phyloP scores from a whole-genome alignment of 768 basidiomycete species.

The Hemileccinum rubropunctum region DNA sequence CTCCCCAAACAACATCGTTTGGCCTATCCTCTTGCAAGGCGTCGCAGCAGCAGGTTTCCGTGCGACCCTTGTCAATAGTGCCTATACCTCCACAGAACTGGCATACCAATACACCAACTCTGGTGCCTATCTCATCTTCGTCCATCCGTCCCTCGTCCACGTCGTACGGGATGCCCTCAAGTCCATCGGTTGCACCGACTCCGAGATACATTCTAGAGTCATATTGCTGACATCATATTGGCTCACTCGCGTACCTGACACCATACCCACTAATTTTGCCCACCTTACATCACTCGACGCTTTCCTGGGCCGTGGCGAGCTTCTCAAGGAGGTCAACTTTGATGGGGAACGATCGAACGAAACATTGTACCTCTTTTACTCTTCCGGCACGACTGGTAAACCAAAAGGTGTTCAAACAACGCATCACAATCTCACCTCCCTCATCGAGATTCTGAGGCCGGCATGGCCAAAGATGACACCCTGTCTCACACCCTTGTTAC shows the following conservation, averaged over 20 bases:
- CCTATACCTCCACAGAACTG: slow-evolving; percentile 67
- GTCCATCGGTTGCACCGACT: slow-evolving; percentile 42
- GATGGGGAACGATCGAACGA: slow-evolving; percentile 51
- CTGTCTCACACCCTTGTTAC: slow-evolving; percentile 19
- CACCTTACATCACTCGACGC: slow-evolving; percentile 43
- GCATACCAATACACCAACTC: slow-evolving; percentile 70
- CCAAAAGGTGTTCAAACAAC: slow-evolving; percentile 75
- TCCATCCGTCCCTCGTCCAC: slow-evolving; percentile 57
- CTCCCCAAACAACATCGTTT: slow-evolving; percentile 64
- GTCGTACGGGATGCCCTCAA: slow-evolving; percentile 58
- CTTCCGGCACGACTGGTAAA: slow-evolving; percentile 70
- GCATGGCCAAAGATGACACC: slow-evolving; percentile 41
- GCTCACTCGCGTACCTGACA: slow-evolving; percentile 32
- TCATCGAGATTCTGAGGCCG: slow-evolving; percentile 48
- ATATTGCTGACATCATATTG: slow-evolving; percentile 54
- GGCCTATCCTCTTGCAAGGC: slow-evolving; percentile 44
- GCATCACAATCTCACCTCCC: slow-evolving; percentile 63
- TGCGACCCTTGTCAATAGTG: slow-evolving; percentile 71
- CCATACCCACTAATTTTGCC: slow-evolving; percentile 32
- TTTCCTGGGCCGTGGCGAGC: slow-evolving; percentile 48
- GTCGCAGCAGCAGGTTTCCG: slow-evolving; percentile 63
- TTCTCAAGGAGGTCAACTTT: slow-evolving; percentile 54
- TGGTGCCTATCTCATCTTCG: slow-evolving; percentile 59
- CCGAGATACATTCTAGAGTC: slow-evolving; percentile 51
- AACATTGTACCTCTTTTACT: slow-evolving; percentile 65